Conservation (phyloP, 2,329 filamentous ascomycete species). For the Arachnomyces sp. region DNA sequence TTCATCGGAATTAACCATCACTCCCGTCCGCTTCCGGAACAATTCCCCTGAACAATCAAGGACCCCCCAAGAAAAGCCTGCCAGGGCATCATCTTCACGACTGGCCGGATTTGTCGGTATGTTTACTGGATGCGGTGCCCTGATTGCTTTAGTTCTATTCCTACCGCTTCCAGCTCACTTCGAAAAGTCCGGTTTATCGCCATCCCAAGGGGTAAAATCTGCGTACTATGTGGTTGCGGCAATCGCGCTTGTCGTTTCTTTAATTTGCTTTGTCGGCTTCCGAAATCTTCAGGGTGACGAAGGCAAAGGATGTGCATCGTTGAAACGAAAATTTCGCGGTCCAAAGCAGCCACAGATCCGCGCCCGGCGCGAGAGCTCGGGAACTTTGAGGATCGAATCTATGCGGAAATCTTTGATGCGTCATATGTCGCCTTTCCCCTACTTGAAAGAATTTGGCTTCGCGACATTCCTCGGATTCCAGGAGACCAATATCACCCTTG, state of each 20-base stretch:
- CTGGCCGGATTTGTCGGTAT: constrained; percentile 86
- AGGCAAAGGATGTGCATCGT: constrained; percentile 44
- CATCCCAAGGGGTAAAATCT: constrained; percentile 66
- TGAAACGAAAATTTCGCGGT: too few species aligned
- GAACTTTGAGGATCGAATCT: not conserved
- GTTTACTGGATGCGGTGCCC: constrained; percentile 84
- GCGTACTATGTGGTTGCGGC: constrained; percentile 81
- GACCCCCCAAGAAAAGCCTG: constrained; percentile 7
- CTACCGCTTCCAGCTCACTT: constrained; percentile 81
- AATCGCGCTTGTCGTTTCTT: constrained; percentile 63
- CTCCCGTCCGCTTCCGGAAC: constrained; percentile 40
- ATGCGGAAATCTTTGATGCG: not conserved
- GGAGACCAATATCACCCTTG: constrained; percentile 72
- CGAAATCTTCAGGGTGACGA: constrained; percentile 63
- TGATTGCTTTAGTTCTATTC: constrained; percentile 75
- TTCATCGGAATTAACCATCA: constrained; percentile 54
- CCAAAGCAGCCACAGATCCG: constrained; percentile 52
- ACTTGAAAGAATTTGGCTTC: constrained; percentile 51
- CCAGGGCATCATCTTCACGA: constrained; percentile 41
- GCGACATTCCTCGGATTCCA: constrained; percentile 64
- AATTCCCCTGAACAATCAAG: constrained; percentile 8
- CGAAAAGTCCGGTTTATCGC: constrained; percentile 62
- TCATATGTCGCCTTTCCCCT: constrained; percentile 5
- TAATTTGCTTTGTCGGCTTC: constrained; percentile 73
- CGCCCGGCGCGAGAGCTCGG: constrained; percentile 1